phyloP scores from a whole-genome alignment of 331 rosid genomes.

The Quercus phellos region DNA sequence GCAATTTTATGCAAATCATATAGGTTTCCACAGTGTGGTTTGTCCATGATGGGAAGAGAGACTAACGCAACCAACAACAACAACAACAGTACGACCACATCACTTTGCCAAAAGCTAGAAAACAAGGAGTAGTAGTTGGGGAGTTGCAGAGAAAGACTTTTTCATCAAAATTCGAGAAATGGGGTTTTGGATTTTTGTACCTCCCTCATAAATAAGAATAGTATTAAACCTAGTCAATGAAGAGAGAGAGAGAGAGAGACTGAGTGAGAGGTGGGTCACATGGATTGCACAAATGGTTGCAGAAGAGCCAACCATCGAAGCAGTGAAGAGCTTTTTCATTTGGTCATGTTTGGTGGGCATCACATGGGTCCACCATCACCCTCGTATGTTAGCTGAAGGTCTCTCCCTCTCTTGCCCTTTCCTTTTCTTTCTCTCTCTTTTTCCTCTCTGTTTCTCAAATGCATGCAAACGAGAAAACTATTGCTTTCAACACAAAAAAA shows the following conservation, averaged over 20 bases:
- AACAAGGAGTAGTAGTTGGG: conserved; percentile 34
- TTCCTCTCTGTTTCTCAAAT: not conserved
- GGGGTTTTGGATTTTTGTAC: conserved; percentile 19
- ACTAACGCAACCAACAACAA: not conserved
- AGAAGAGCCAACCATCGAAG: conserved; percentile 21
- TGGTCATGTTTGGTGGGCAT: conserved; percentile 24
- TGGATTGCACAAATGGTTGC: conserved; percentile 34
- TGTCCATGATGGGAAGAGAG: not conserved
- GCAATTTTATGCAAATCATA: too few species aligned
- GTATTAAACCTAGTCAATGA: conserved; percentile 17
- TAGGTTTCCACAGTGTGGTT: not conserved
- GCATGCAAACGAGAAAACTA: not conserved
- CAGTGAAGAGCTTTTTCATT: not conserved
- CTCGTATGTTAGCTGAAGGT: not conserved
- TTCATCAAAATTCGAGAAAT: conserved; percentile 17
- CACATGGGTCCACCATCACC: conserved; percentile 36
- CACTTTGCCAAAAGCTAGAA: conserved; percentile 33
- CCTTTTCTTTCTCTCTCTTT: not conserved
- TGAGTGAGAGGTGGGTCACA: conserved; percentile 32
- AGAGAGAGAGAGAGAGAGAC: not conserved
- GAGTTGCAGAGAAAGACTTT: conserved; percentile 30
- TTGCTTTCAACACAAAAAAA: not conserved
- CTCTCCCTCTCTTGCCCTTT: not conserved
- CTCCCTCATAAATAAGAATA: not conserved
- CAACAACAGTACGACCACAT: conserved; percentile 10